A percentile compares a stretch with the other conserved stretches of the same genome.
Evolutionary conservation across 2,329 filamentous ascomycete genomes (phyloP).

Genomic region (Aspergillus clavatus): DNA sequence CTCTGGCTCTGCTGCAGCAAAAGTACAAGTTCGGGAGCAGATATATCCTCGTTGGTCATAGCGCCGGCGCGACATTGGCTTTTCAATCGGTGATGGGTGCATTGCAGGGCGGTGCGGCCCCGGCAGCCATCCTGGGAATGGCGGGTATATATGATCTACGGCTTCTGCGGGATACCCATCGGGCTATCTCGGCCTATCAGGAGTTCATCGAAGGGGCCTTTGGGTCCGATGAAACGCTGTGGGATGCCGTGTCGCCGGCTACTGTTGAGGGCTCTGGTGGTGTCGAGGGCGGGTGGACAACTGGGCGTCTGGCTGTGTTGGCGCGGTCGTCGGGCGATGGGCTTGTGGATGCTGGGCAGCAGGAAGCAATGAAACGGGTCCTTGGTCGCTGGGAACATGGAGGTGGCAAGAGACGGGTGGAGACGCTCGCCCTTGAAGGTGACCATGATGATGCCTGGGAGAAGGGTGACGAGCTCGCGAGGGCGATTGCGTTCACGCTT

Average conservation of each 20-base stretch:
- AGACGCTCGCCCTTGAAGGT: constrained; percentile 35
- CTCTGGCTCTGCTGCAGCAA: constrained; percentile 38
- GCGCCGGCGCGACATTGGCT: constrained; percentile 45
- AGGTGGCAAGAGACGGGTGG: constrained; percentile 37
- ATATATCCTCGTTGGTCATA: constrained; percentile 45
- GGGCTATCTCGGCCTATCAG: constrained; percentile 32
- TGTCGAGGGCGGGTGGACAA: constrained; percentile 31
- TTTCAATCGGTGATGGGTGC: constrained; percentile 41
- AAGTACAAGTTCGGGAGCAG: constrained; percentile 35
- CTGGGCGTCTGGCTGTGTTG: constrained; percentile 35
- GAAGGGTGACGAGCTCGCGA: constrained; percentile 38
- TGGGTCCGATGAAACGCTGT: constrained; percentile 32
- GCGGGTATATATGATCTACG: constrained; percentile 44
- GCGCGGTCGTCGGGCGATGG: constrained; percentile 41
- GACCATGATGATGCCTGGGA: constrained; percentile 42
- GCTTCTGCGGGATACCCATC: constrained; percentile 31
- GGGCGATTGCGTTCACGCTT: constrained; percentile 31
- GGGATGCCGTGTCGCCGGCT: constrained; percentile 40
- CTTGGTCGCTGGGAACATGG: constrained; percentile 45
- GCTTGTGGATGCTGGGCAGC: constrained; percentile 37
- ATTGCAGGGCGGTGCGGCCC: constrained; percentile 21
- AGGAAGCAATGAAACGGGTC: constrained; percentile 45
- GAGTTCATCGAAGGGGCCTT: constrained; percentile 42
- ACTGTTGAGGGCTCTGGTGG: constrained; percentile 24
- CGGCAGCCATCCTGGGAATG: constrained; percentile 39